Conservation (phyloP, 2,329 filamentous ascomycete species). For the Pseudopyricularia javanii region DNA sequence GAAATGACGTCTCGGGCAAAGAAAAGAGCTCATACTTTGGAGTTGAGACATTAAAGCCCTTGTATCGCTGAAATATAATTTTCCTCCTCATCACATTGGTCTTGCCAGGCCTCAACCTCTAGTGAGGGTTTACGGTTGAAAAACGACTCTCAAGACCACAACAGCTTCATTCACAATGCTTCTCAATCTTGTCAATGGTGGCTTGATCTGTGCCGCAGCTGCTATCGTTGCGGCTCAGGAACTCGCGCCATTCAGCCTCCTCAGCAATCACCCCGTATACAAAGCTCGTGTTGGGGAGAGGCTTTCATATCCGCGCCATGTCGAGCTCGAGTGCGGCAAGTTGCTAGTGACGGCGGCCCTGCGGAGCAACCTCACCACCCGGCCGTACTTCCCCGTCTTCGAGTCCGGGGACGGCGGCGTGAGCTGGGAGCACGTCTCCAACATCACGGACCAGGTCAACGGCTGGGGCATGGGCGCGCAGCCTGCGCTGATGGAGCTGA, state of each 20-base stretch:
- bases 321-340: slow-evolving; percentile 30
- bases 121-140: background rate
- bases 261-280: slow-evolving; percentile 21
- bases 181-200: background rate
- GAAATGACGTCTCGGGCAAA: too few species aligned
- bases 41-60: too few species aligned
- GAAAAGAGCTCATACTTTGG: too few species aligned
- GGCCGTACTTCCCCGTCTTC: slow-evolving; percentile 42
- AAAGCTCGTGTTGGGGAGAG: slow-evolving; percentile 18
- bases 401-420: slow-evolving; percentile 38
- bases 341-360: slow-evolving; percentile 28
- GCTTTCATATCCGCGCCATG: slow-evolving; percentile 4
- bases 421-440: slow-evolving; percentile 52
- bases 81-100: too few species aligned
- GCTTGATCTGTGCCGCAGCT: background rate
- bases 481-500: slow-evolving; percentile 54
- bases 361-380: slow-evolving; percentile 39
- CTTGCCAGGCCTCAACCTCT: background rate
- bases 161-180: background rate
- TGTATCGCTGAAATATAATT: too few species aligned
- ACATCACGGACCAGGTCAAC: slow-evolving; percentile 51
- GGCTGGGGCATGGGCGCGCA: slow-evolving; percentile 58
- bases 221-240: background rate
- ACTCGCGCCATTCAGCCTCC: background rate
- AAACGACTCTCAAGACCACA: background rate